Conservation (phyloP, 805 yeast genomes). For the Lachancea fermentati region DNA sequence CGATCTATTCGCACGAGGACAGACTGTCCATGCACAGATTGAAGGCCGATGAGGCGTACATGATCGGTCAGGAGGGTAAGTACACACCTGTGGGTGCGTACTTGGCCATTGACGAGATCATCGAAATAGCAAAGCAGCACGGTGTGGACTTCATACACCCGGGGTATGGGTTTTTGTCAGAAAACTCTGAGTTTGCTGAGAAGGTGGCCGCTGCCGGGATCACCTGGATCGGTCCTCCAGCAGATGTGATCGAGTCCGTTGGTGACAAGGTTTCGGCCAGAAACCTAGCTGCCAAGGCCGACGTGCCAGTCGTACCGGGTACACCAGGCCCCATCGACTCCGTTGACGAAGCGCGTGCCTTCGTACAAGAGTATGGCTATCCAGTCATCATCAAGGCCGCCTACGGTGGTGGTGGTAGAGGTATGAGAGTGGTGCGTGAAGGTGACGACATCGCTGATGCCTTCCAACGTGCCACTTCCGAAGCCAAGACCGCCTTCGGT, state of each 20-base stretch:
- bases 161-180: conserved; percentile 86
- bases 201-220: conserved; percentile 88
- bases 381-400: conserved; percentile 99
- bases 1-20: conserved; percentile 95
- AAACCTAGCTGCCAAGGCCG: conserved; percentile 68
- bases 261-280: conserved; percentile 98
- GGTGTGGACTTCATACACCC: conserved; percentile 85
- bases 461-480: conserved; percentile 87
- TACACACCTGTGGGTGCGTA: conserved; percentile 95
- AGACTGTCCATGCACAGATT: conserved; percentile 89
- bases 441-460: conserved; percentile 93
- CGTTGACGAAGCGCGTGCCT: conserved; percentile 69
- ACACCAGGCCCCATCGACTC: conserved; percentile 93
- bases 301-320: conserved; percentile 95
- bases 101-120: conserved; percentile 90
- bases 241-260: conserved; percentile 81
- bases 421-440: conserved; percentile 98
- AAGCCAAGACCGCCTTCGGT: conserved; percentile 94
- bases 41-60: conserved; percentile 92
- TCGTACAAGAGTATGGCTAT: conserved; percentile 80
- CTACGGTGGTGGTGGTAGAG: conserved; percentile 99
- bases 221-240: conserved; percentile 94
- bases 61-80: conserved; percentile 83
- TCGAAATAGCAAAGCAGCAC: conserved; percentile 73
- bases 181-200: conserved; percentile 88